Base-by-base conservation (phyloP, 1,284 basidiomycete genomes). In the Trichosporon inkin region DNA sequence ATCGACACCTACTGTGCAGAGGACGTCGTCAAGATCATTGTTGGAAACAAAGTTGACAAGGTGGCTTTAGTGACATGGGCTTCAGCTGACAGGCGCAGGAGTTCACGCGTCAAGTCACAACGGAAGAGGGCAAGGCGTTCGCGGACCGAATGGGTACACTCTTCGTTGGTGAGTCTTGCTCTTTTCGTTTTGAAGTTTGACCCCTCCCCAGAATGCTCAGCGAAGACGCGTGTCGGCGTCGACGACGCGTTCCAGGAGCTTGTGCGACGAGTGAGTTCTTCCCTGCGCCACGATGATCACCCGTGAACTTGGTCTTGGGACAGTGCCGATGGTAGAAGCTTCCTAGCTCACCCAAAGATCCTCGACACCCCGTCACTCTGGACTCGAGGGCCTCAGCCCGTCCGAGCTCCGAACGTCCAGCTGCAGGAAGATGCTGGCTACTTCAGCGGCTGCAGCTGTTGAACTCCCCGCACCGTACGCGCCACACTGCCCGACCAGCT, bases 31-130 rank as follows among this genome's bases (percentile, higher is more conserved):
- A 92, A 93, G 83, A 92, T 98, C 70, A 84, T 99, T 28, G 92
- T 98, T 2, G 84, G 84, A 8, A 99, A 99, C 80, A 99, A 98
- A 79, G 83, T 95, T 5, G 95, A 98, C 81, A 94, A 93, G 84
- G 90, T 88, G 56, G 58, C 79, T 71, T 3, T 3, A 8, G 13
- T 22, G 8, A 17, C n/a, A 16, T n/a, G 16, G 6, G 1, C n/a
- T 17, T 13, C 1, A 19, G 40, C 40, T 44, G 28, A 38, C 53
- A 14, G 8, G 11, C 1, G 3, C 53, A 63, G 60, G 63, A 64
- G 57, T 60, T 88, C 76, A 91, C 89, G 6, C 84, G 95, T 1
- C 88, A 92, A 74, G 92, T 99, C 5, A 79, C 88, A 0, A 86
- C 84, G 2, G 79, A 85, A 0, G 92, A 98, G 72, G 96, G 87